phyloP scores from a whole-genome alignment of 176 grass and related monocot species.

The Carex kokanica region DNA sequence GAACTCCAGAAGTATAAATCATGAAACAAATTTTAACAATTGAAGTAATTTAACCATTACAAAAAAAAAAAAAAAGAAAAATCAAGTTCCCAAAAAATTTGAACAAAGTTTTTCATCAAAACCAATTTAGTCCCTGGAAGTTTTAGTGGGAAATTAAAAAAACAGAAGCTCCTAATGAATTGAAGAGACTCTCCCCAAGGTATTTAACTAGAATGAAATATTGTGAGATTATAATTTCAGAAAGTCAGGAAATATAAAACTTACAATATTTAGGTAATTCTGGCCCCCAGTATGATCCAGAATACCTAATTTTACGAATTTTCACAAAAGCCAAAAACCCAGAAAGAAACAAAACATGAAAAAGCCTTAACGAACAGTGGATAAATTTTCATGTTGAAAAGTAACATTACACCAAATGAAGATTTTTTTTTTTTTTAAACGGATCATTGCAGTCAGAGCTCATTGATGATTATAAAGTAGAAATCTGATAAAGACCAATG shows the following conservation, averaged over 20 bases:
- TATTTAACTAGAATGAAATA: background rate
- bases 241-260: background rate
- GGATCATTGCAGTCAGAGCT: background rate
- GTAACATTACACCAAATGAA: background rate
- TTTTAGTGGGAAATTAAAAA: background rate
- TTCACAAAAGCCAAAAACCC: background rate
- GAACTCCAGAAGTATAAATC: constrained; percentile 9
- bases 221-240: background rate
- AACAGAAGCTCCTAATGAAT: background rate
- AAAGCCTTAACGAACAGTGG: background rate
- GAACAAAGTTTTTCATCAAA: background rate
- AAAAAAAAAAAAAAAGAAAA: background rate
- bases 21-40: background rate
- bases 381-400: background rate
- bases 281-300: background rate
- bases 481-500: background rate
- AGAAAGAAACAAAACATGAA: constrained; percentile 15
- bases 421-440: background rate
- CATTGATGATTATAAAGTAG: background rate
- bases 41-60: background rate
- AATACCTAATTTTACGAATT: background rate
- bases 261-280: background rate
- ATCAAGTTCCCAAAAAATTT: background rate
- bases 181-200: background rate
- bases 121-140: background rate